Percentiles rank a stretch among this genome's conserved stretches.
Conservation (phyloP, 306 rosid genomes). For the Clitoria ternatea region DNA sequence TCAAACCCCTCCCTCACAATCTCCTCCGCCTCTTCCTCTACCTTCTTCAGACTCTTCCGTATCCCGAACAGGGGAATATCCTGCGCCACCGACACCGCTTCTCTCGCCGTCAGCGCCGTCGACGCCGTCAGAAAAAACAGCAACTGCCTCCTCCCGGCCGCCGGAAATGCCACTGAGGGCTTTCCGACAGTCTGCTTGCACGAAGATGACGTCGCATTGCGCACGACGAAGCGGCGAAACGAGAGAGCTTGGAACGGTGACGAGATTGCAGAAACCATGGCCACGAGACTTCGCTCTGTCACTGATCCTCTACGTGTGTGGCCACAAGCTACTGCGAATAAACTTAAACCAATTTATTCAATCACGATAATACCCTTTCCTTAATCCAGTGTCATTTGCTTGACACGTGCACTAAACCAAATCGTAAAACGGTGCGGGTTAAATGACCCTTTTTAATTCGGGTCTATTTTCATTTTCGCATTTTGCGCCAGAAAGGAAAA, state of each 20-base stretch:
- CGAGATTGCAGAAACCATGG: constrained; percentile 50
- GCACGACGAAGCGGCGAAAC: constrained; percentile 25
- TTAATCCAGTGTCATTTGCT: neutral
- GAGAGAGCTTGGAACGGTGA: constrained; percentile 36
- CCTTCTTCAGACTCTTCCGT: constrained; percentile 66
- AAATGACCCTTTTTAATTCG: neutral
- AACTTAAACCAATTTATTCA: neutral
- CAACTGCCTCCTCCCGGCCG: constrained; percentile 47
- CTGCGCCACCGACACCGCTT: constrained; percentile 43
- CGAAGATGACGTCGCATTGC: constrained; percentile 26
- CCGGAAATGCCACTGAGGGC: neutral
- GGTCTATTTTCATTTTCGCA: constrained; percentile 8
- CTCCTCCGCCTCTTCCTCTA: constrained; percentile 65
- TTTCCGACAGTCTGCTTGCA: constrained; percentile 21
- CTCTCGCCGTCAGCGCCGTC: constrained; percentile 41
- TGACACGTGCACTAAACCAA: constrained; percentile 18
- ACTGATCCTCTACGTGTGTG: constrained; percentile 36
- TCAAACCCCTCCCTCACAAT: constrained; percentile 73
- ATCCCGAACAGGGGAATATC: constrained; percentile 71
- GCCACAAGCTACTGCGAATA: neutral
- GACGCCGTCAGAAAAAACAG: constrained; percentile 52
- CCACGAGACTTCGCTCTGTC: too few relatives aligned
- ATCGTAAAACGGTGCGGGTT: neutral
- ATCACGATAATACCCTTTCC: constrained; percentile 4
- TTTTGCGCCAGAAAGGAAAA: constrained; percentile 41